Base-by-base conservation (phyloP, 495 filamentous ascomycete genomes). In the Xylaria curta region DNA sequence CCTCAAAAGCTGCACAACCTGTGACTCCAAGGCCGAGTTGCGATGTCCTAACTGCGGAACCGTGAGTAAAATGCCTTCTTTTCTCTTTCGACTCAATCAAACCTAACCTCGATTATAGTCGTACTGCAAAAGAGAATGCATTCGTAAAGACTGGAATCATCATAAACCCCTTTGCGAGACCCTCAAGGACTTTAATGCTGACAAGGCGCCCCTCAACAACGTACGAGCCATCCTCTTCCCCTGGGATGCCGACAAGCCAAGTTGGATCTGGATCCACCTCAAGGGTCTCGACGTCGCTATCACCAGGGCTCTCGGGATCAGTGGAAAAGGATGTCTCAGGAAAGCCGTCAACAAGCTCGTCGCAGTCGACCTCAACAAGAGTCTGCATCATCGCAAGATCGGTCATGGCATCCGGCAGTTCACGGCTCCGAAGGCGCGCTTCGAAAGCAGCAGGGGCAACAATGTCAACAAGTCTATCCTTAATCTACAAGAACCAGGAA, bases 201-300 rank as follows among this genome's bases (percentile, higher is more conserved):
- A 24, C 4, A 38, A 53, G 17, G 58, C 54, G 17, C 56, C 56
- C 12, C 0, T 24, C 40, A 42, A 38, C 24, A 9, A 21, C n/a
- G 68, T 70, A 42, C 51, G 66, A 46, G 66, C 66, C 36, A 68
- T 68, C 21, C 66, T 68, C n/a, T 70, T 70, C 31, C 56, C 54
- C n/a, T n/a, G 36, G 58, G 26, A 49, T 58, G 49, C 42, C 3
- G 9, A 21, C 3, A 24, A 46, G 24, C 68, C 68, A 21, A 42
- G 1, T 15, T 63, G 54, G 56, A 28, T 42, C 19, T 53, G 58
- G 38, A 51, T 70, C 28, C 12, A 42, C 9, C 58, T 70, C 28
- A 31, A 42, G 10, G 2, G 1, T 8, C 26, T 70, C 1, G 42
- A 62, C 24, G 12, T 36, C 7, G 36, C 40, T 15, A 63, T 70